These are phyloP conservation scores for Hanseniaspora lindneri DNA, from an alignment of 805 yeast genomes.

Conservation along the genomic window DNA sequence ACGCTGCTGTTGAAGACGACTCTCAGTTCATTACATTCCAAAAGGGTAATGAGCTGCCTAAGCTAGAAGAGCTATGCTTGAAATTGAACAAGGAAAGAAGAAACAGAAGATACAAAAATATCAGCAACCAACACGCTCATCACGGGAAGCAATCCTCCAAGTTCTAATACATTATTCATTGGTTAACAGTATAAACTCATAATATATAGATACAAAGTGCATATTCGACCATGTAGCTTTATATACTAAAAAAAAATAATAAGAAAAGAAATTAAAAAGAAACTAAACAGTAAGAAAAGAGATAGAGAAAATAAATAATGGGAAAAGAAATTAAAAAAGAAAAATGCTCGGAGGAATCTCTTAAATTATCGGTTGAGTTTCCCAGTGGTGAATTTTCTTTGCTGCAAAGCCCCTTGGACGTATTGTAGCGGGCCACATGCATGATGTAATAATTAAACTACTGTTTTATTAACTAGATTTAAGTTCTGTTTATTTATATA, in stretches of 20 bases:
- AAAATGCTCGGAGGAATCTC: no score
- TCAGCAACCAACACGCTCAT: background rate
- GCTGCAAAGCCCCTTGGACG: no score
- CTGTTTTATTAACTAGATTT: no score
- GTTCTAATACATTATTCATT: background rate
- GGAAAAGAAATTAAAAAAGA: background rate
- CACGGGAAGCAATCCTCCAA: background rate
- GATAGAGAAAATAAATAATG: background rate
- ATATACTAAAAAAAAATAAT: background rate
- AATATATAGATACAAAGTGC: no score
- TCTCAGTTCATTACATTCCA: conserved; percentile 54
- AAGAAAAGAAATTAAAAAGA: background rate
- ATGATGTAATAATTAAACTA: no score
- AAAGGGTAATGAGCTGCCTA: conserved; percentile 67
- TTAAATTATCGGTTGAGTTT: no score
- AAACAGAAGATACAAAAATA: conserved; percentile 9
- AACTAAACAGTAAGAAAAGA: background rate
- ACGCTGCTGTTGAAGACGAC: conserved; percentile 54
- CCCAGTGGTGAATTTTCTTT: no score
- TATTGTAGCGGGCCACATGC: no score
- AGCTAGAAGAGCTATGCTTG: conserved; percentile 77
- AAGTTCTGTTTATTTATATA: no score
- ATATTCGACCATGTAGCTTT: no score
- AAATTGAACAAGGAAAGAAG: conserved; percentile 39
- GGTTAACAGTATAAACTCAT: no score